A percentile compares a stretch with the other conserved stretches of the same genome.
Conservation (phyloP, 139 green algal genomes). For the Micractinium sp. region DNA sequence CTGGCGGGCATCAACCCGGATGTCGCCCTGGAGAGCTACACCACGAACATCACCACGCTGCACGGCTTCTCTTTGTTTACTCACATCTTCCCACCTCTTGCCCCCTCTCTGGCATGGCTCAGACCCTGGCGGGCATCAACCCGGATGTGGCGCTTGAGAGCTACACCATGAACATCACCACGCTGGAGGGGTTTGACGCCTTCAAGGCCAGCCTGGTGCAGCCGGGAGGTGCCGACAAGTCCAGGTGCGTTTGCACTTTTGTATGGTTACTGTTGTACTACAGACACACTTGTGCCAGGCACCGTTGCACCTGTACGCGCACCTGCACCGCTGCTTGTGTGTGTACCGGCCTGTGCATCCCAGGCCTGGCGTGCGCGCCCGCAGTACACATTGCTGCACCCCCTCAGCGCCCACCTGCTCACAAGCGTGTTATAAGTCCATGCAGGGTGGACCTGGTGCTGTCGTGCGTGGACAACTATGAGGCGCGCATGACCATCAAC, state of each 20-base stretch:
- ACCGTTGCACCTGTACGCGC: too few relatives aligned
- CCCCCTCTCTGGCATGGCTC: background rate
- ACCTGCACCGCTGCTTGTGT: too few relatives aligned
- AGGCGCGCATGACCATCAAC: slow-evolving; percentile 98
- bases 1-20: too few relatives aligned
- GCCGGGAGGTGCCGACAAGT: background rate
- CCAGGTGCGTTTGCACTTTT: too few relatives aligned
- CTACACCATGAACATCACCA: slow-evolving; percentile 98
- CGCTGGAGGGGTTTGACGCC: slow-evolving; percentile 62
- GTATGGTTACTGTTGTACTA: too few relatives aligned
- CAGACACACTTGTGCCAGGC: too few relatives aligned
- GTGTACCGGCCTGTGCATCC: too few relatives aligned
- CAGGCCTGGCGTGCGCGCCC: too few relatives aligned
- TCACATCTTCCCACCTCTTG: background rate
- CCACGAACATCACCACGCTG: slow-evolving; percentile 78
- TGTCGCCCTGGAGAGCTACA: slow-evolving; percentile 35
- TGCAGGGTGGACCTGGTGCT: slow-evolving; percentile 93
- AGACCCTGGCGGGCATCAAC: slow-evolving; percentile 93
- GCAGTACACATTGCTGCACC: too few relatives aligned
- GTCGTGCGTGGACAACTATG: slow-evolving; percentile 98
- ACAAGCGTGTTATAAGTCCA: background rate
- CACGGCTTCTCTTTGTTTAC: slow-evolving; percentile 12
- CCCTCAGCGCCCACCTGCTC: too few relatives aligned
- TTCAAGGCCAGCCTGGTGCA: slow-evolving; percentile 2
- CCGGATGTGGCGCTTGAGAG: slow-evolving; percentile 89